Evolutionary conservation across 352 stramenopile genomes (phyloP).

Genomic region (Phytophthora tubulina): DNA sequence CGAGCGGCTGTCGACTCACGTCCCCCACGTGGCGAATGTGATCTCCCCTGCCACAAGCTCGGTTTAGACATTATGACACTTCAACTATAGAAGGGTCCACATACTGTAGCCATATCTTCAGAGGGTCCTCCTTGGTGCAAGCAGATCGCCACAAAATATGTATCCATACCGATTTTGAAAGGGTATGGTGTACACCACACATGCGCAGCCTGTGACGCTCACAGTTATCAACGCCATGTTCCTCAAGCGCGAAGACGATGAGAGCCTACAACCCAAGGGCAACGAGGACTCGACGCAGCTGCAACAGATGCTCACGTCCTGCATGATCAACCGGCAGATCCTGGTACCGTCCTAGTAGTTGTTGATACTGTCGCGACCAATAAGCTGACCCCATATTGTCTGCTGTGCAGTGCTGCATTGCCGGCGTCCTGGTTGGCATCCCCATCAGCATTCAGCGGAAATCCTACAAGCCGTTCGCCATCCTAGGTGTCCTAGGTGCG

Average conservation of each 20-base stretch:
- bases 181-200: constrained; percentile 4
- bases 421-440: constrained; percentile 82
- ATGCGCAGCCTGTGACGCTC: background rate
- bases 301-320: constrained; percentile 87
- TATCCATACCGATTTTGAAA: constrained; percentile 4
- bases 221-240: constrained; percentile 46
- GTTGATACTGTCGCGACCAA: background rate
- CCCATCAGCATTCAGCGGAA: constrained; percentile 86
- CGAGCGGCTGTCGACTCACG: no score
- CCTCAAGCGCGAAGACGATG: constrained; percentile 58
- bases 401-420: constrained; percentile 71
- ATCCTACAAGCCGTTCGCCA: constrained; percentile 83
- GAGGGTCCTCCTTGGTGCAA: background rate
- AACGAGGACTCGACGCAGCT: constrained; percentile 76
- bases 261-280: constrained; percentile 61
- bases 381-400: background rate
- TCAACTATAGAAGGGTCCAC: constrained; percentile 2
- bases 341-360: constrained; percentile 45
- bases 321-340: constrained; percentile 88
- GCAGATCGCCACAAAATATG: constrained; percentile 13
- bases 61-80: background rate
- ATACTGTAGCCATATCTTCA: constrained; percentile 3
- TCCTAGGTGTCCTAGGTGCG: constrained; percentile 80
- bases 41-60: no score
- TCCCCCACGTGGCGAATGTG: no score